These are phyloP conservation scores for Candida argentea DNA, from an alignment of 805 yeast species.

Conservation along the genomic window DNA sequence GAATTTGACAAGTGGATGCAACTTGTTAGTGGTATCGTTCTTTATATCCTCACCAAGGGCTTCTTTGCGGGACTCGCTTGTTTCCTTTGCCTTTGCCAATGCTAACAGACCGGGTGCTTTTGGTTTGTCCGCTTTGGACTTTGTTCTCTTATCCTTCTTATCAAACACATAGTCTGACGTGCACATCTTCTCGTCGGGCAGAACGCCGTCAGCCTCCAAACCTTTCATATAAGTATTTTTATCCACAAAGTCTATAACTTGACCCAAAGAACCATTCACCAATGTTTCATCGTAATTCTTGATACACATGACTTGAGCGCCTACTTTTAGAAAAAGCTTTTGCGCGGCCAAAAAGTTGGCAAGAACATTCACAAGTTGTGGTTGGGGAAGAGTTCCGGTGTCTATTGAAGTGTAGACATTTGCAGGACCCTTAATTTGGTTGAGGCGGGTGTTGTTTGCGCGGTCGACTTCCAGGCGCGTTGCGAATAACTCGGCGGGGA, in stretches of 20 bases:
- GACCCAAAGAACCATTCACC: conserved; percentile 74
- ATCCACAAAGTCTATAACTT: conserved; percentile 46
- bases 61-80: conserved; percentile 29
- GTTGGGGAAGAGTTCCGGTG: conserved; percentile 40
- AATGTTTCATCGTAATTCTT: conserved; percentile 63
- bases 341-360: conserved; percentile 56
- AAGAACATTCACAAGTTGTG: conserved; percentile 34
- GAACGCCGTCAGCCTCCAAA: conserved; percentile 1
- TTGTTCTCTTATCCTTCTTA: not conserved
- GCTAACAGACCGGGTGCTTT: no score
- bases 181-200: conserved; percentile 1
- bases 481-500: conserved; percentile 67
- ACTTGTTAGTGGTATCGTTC: conserved; percentile 34
- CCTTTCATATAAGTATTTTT: conserved; percentile 27
- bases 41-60: conserved; percentile 33
- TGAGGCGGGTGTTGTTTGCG: conserved; percentile 47
- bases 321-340: conserved; percentile 45
- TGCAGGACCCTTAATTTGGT: conserved; percentile 32
- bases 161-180: conserved; percentile 11
- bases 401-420: conserved; percentile 42
- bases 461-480: conserved; percentile 63
- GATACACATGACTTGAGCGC: conserved; percentile 78
- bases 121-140: not conserved
- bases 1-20: conserved; percentile 72
- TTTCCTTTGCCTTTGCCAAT: conserved; percentile 1